Conservation (phyloP, 73 alveolate genomes). For the Durusdinium trenchii region DNA sequence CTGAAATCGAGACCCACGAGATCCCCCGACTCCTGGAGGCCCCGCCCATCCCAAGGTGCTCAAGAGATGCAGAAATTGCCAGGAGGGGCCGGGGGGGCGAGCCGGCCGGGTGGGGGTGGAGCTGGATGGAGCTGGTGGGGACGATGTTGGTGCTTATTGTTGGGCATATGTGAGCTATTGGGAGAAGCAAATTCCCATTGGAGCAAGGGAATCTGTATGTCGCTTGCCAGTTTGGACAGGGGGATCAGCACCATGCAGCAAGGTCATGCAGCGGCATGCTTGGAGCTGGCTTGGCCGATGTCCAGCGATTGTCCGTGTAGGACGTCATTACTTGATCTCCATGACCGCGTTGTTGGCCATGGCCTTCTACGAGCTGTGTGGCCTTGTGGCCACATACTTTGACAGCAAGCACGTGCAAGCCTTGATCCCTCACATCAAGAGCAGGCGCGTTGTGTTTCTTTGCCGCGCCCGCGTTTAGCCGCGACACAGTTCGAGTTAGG, state of each 20-base stretch:
- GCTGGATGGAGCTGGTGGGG: too few relatives aligned
- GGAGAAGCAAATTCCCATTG: background rate
- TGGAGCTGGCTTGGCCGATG: background rate
- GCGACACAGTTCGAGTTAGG: too few relatives aligned
- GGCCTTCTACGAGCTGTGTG: slow-evolving; percentile 30
- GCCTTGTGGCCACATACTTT: slow-evolving; percentile 38
- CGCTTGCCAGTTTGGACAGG: background rate
- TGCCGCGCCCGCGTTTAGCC: too few relatives aligned
- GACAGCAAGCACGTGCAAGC: slow-evolving; percentile 13
- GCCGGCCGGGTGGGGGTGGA: too few relatives aligned
- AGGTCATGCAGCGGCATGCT: background rate
- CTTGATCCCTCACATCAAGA: slow-evolving; percentile 50
- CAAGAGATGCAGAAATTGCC: too few relatives aligned
- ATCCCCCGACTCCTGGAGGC: too few relatives aligned
- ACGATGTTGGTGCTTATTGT: too few relatives aligned
- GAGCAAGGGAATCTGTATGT: background rate
- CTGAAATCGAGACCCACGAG: too few relatives aligned
- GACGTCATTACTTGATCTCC: slow-evolving; percentile 45
- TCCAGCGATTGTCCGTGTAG: background rate
- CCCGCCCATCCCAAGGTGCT: too few relatives aligned
- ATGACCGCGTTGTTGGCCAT: slow-evolving; percentile 17
- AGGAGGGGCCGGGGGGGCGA: too few relatives aligned
- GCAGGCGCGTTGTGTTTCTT: background rate
- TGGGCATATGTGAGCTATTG: background rate
- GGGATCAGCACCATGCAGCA: too few relatives aligned